A percentile compares a stretch with the other conserved stretches of the same genome.
phyloP scores from a whole-genome alignment of 2,329 filamentous ascomycete genomes.

The Nemania abortiva region DNA sequence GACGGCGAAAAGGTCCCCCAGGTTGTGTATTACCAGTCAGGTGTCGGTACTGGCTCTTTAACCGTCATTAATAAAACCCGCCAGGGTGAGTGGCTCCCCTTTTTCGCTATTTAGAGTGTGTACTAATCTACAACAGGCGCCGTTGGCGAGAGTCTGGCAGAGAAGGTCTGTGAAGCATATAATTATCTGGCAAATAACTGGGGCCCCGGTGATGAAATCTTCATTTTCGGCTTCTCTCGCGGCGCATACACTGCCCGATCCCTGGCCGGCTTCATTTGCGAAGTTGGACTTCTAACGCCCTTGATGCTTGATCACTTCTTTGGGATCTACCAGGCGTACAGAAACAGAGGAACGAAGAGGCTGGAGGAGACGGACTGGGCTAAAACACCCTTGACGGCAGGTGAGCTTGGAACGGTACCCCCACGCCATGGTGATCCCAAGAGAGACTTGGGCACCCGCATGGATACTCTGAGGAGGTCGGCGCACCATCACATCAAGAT shows the following conservation, averaged over 20 bases:
- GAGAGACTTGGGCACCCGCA: slow-evolving; percentile 13
- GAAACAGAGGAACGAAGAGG: slow-evolving; percentile 16
- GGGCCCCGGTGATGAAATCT: slow-evolving; percentile 27
- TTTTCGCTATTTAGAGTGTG: not conserved
- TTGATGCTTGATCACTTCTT: slow-evolving; percentile 20
- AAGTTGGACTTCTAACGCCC: slow-evolving; percentile 22
- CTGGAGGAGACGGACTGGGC: slow-evolving; percentile 5
- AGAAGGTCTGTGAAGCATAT: slow-evolving; percentile 29
- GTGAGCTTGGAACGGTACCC: slow-evolving; percentile 23
- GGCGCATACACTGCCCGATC: slow-evolving; percentile 32
- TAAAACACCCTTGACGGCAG: slow-evolving; percentile 2
- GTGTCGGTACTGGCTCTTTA: slow-evolving; percentile 23
- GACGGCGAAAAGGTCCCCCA: slow-evolving; percentile 18
- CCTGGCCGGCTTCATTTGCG: slow-evolving; percentile 20
- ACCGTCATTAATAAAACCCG: slow-evolving; percentile 14
- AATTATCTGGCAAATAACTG: slow-evolving; percentile 26
- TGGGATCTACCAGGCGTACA: slow-evolving; percentile 20
- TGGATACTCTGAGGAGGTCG: not conserved
- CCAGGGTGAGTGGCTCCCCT: slow-evolving; percentile 18
- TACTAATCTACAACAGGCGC: slow-evolving; percentile 10
- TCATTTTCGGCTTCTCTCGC: slow-evolving; percentile 30
- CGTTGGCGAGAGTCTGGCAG: slow-evolving; percentile 17
- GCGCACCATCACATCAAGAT: slow-evolving; percentile 19
- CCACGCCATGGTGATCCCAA: slow-evolving; percentile 7
- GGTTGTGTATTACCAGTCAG: slow-evolving; percentile 24